Evolutionary conservation across 495 filamentous ascomycete species (phyloP), one percentile per base, ranked within the genome.

Genomic region (Neurospora sp.): DNA sequence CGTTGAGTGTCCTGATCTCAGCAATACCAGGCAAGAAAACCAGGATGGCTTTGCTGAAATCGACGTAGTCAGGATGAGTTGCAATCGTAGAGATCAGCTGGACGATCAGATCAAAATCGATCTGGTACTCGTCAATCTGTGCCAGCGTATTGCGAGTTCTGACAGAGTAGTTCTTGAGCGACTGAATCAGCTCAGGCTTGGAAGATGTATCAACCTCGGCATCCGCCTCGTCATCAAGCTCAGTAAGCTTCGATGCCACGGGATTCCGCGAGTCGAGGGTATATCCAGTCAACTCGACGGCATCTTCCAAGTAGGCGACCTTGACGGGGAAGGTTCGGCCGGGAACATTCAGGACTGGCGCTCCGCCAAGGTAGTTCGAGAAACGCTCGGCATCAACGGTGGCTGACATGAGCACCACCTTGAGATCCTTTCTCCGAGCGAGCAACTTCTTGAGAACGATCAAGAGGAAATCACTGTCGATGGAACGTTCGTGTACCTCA

Each of bases 21-120:
- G 91, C 94, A 76, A 98, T 92, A 75, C 96, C 96, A 27, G 96
- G 96, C 72, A 98, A 84, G 79, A 99, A 99, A n/a, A 98, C 87
- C 20, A 99, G 80, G 27, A 98, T 94, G 2, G 96, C 95, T 79
- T 92, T 94, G 84, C 94, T 97, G 80, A 92, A 97, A 40, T 84
- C 80, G 20, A 80, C 77, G 80, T 93, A 91, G 0, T 86, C 81
- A 6, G 89, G 88, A 49, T 91, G 87, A 2, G 82, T 87, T 1
- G 93, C 91, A 75, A 98, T 88, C n/a, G 82, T 87, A 39, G 90
- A 83, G 18, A 97, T 87, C 23, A 98, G 81, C 62, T 87, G 88
- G 10, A 93, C 85, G 71, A 97, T 92, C 6, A 99, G 86, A 35
- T 92, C 90, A 75, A 92, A 97, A 69, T 95, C 92, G 72, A 99